These are phyloP conservation scores for Lecanicillium sp. DNA, from an alignment of 2,329 filamentous ascomycete genomes.

Conservation along the genomic window DNA sequence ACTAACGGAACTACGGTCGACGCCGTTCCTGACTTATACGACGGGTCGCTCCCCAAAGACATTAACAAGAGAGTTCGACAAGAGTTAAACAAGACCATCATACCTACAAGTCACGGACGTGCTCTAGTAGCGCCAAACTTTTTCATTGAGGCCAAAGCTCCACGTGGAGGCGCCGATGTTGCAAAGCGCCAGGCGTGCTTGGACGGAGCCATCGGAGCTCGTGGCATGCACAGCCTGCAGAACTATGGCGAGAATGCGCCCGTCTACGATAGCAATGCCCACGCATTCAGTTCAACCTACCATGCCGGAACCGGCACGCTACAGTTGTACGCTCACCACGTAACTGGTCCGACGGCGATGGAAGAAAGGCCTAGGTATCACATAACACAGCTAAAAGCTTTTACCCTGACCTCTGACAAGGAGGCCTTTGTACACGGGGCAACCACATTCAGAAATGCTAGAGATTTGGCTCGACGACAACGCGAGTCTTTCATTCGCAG, in stretches of 20 bases:
- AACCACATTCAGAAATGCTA: constrained; percentile 33
- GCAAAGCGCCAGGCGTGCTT: constrained; percentile 30
- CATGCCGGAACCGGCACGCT: constrained; percentile 29
- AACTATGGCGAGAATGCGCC: constrained; percentile 27
- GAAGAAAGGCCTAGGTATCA: constrained; percentile 33
- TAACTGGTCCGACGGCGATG: constrained; percentile 24
- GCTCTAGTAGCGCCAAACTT: constrained; percentile 33
- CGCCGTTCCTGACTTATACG: constrained; percentile 28
- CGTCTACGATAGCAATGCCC: constrained; percentile 33
- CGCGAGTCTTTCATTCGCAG: constrained; percentile 29
- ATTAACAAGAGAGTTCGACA: constrained; percentile 18
- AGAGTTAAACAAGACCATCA: neutral
- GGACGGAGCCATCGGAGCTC: constrained; percentile 31
- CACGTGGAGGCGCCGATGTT: constrained; percentile 21
- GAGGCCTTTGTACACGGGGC: constrained; percentile 30
- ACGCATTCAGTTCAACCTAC: constrained; percentile 34
- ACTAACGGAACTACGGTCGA: constrained; percentile 25
- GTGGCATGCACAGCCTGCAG: constrained; percentile 32
- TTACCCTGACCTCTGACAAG: constrained; percentile 21
- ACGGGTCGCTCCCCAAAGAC: constrained; percentile 23
- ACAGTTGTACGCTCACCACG: constrained; percentile 32
- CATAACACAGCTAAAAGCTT: constrained; percentile 31
- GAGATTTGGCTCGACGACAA: constrained; percentile 32
- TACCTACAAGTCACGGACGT: neutral
- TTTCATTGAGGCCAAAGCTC: constrained; percentile 35